phyloP scores from a whole-genome alignment of 2,329 filamentous ascomycete species.

The Zalaria obscura region DNA sequence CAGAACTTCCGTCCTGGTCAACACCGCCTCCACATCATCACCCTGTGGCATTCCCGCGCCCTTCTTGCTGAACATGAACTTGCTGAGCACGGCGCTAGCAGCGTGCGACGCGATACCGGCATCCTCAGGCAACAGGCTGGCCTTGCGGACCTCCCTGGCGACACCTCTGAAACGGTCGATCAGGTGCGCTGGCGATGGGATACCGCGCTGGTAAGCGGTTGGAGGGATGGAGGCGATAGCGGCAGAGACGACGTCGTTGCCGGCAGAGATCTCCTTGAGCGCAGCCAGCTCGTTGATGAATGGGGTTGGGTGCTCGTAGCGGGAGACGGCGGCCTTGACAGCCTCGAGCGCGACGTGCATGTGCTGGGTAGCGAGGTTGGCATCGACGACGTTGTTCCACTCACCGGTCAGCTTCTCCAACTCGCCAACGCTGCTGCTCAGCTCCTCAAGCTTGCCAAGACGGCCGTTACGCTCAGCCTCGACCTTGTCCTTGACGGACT shows the following conservation, averaged over 20 bases:
- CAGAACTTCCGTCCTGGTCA: constrained; percentile 76
- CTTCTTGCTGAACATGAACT: constrained; percentile 88
- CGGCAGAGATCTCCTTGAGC: constrained; percentile 77
- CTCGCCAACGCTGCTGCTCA: constrained; percentile 63
- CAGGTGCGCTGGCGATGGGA: constrained; percentile 70
- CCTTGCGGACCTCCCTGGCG: constrained; percentile 84
- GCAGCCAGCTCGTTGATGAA: constrained; percentile 90
- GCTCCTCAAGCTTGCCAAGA: constrained; percentile 69
- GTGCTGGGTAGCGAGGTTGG: constrained; percentile 87
- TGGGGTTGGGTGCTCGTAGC: constrained; percentile 55
- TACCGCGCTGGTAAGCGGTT: constrained; percentile 78
- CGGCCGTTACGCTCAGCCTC: constrained; percentile 80
- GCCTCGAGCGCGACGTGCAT: constrained; percentile 92
- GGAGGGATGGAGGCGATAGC: constrained; percentile 97
- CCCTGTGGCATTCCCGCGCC: constrained; percentile 59
- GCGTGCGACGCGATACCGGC: constrained; percentile 91
- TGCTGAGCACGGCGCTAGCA: constrained; percentile 77
- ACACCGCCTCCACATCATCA: constrained; percentile 83
- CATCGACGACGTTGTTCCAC: constrained; percentile 83
- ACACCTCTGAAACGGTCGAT: constrained; percentile 94
- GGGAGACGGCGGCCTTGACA: constrained; percentile 70
- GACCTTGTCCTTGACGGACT: constrained; percentile 65
- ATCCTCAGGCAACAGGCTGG: constrained; percentile 78
- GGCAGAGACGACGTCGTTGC: constrained; percentile 65
- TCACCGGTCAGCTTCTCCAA: constrained; percentile 77